These are phyloP conservation scores for Lactifluus subvellereus DNA, from an alignment of 768 basidiomycete species.

Conservation along the genomic window DNA sequence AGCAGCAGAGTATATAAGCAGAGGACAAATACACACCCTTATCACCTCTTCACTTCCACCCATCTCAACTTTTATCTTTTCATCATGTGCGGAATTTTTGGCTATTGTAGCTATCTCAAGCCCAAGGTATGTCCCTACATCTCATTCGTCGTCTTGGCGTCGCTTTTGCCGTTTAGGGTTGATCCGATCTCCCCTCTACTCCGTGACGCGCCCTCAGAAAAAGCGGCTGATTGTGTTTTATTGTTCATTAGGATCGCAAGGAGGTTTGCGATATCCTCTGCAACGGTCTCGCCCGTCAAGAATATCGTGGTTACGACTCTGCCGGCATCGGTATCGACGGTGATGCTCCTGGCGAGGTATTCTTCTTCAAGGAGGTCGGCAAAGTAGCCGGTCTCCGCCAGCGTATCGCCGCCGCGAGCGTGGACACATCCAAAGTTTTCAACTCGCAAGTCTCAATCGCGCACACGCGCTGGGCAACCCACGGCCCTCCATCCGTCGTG, in stretches of 20 bases:
- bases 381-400: slow-evolving; percentile 93
- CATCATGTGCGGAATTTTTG: slow-evolving; percentile 92
- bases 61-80: not conserved
- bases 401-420: slow-evolving; percentile 64
- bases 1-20: not conserved
- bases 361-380: slow-evolving; percentile 97
- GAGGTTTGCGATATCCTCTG: slow-evolving; percentile 87
- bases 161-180: not conserved
- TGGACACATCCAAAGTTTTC: slow-evolving; percentile 73
- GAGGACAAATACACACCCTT: not conserved
- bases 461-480: slow-evolving; percentile 99
- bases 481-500: slow-evolving; percentile 77
- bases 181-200: too few relatives aligned
- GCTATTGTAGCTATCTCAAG: slow-evolving; percentile 89
- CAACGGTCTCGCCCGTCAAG: slow-evolving; percentile 88
- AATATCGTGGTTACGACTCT: slow-evolving; percentile 98
- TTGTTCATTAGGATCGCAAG: slow-evolving; percentile 28
- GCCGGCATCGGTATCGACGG: slow-evolving; percentile 90
- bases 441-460: slow-evolving; percentile 93
- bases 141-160: not conserved
- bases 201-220: not conserved
- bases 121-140: slow-evolving; percentile 67
- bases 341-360: slow-evolving; percentile 67
- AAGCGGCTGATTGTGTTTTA: not conserved
- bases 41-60: not conserved